phyloP scores from a whole-genome alignment of 352 stramenopile genomes.

The Phytopythium vexans region DNA sequence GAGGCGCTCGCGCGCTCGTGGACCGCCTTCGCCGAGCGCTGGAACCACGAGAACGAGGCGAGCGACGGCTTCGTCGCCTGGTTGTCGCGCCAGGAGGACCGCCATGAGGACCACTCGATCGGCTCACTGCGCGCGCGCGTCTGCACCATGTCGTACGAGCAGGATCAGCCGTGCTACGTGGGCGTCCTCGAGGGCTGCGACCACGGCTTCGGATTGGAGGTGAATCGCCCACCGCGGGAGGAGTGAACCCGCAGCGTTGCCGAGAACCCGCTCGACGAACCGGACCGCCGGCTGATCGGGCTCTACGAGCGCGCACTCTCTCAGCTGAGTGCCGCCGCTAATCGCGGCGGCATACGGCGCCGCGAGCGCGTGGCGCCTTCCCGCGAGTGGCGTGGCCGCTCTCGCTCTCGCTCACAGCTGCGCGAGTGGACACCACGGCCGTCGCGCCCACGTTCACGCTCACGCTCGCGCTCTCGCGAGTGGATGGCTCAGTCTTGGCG shows the following conservation, averaged over 20 bases:
- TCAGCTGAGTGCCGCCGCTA: neutral
- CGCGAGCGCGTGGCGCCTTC: no score
- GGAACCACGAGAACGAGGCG: neutral
- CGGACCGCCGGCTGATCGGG: neutral
- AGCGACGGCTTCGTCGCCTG: neutral
- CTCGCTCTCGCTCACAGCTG: no score
- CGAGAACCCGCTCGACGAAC: neutral
- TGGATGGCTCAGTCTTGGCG: no score
- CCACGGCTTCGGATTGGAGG: neutral
- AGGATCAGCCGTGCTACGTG: neutral
- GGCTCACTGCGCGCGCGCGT: neutral
- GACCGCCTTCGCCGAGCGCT: slow-evolving; percentile 1
- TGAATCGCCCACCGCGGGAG: neutral
- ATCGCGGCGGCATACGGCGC: neutral
- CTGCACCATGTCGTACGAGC: neutral
- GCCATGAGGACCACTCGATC: neutral
- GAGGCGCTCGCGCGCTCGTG: neutral
- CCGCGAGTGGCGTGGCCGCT: no score
- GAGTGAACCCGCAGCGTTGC: neutral
- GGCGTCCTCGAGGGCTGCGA: neutral
- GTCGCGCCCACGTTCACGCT: no score
- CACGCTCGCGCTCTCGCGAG: no score
- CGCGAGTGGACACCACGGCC: no score
- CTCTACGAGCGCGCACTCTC: slow-evolving; percentile 1
- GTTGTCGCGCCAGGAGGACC: neutral